Conservation (phyloP, 1,284 basidiomycete species). For the Cutaneotrichosporon sp. region DNA sequence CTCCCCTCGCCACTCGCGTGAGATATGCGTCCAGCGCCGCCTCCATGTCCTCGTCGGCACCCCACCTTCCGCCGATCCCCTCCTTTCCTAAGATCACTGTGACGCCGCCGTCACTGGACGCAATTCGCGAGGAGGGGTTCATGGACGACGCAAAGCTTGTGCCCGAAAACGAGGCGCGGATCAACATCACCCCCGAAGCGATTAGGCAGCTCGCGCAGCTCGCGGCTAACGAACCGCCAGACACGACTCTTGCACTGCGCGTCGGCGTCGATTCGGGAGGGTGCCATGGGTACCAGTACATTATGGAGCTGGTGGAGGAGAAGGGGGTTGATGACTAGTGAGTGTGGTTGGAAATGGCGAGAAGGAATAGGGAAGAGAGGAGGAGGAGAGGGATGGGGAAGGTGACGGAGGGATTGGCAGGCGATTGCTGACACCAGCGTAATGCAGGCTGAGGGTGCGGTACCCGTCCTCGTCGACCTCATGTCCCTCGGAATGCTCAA, state of each 20-base stretch:
- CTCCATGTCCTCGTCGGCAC: not conserved
- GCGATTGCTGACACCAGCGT: constrained; percentile 5
- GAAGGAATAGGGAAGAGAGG: not conserved
- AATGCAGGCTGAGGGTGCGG: constrained; percentile 22
- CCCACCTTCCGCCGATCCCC: constrained; percentile 10
- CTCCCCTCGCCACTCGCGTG: not conserved
- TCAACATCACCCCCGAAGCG: constrained; percentile 47
- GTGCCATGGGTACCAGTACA: constrained; percentile 62
- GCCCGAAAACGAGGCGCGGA: constrained; percentile 34
- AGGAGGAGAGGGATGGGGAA: not conserved
- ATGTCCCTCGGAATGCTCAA: constrained; percentile 51
- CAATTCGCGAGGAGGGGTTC: constrained; percentile 48
- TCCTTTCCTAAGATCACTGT: constrained; percentile 23
- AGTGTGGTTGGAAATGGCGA: constrained; percentile 27
- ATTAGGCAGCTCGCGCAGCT: constrained; percentile 50
- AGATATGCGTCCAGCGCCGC: constrained; percentile 1
- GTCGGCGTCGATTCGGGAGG: constrained; percentile 60
- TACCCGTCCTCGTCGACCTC: constrained; percentile 52
- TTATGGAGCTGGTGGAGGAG: constrained; percentile 57
- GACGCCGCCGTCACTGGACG: constrained; percentile 40
- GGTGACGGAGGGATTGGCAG: not conserved
- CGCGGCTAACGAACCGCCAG: constrained; percentile 49
- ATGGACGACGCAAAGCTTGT: constrained; percentile 48
- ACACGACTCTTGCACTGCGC: constrained; percentile 49
- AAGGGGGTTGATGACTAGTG: constrained; percentile 58